phyloP scores from a whole-genome alignment of 495 filamentous ascomycete species.

The Zalerion maritima region DNA sequence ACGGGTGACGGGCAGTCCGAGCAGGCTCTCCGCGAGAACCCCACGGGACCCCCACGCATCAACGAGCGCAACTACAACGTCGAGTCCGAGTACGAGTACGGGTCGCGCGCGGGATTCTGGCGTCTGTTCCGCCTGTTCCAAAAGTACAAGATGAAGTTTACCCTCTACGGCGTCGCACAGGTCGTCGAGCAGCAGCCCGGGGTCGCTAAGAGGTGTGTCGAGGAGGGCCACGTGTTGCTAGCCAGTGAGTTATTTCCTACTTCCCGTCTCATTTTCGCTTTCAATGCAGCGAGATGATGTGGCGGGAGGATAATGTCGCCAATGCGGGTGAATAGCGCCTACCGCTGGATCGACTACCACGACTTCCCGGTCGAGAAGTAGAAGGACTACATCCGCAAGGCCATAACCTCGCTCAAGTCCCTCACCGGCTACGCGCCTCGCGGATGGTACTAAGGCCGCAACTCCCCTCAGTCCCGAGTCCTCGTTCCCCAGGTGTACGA shows the following conservation, averaged over 20 bases:
- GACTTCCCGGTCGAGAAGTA: conserved; percentile 20
- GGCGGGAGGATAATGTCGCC: too few relatives aligned
- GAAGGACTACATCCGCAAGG: conserved; percentile 24
- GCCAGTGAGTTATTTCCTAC: conserved; percentile 9
- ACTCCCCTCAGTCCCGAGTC: conserved; percentile 15
- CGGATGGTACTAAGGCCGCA: conserved; percentile 27
- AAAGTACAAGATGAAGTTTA: conserved; percentile 22
- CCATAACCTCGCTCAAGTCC: conserved; percentile 17
- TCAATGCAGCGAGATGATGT: too few relatives aligned
- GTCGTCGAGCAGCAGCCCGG: conserved; percentile 21
- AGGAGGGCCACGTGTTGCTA: conserved; percentile 23
- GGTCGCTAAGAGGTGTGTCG: conserved; percentile 16
- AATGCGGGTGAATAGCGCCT: conserved; percentile 12
- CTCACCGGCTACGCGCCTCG: conserved; percentile 18
- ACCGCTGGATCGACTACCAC: conserved; percentile 25
- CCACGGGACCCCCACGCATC: conserved; percentile 12
- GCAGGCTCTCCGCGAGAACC: conserved; percentile 19
- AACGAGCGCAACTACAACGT: conserved; percentile 21
- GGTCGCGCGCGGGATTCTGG: conserved; percentile 23
- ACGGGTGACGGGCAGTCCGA: conserved; percentile 21
- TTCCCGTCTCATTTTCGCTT: background rate
- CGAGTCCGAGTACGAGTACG: conserved; percentile 28
- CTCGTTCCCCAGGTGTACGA: conserved; percentile 23
- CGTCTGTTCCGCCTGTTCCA: conserved; percentile 24
- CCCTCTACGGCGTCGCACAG: conserved; percentile 23